A percentile compares a stretch with the other conserved stretches of the same genome.
These are phyloP conservation scores for Chaetomium strumarium DNA, from an alignment of 2,329 filamentous ascomycete species.

Conservation along the genomic window DNA sequence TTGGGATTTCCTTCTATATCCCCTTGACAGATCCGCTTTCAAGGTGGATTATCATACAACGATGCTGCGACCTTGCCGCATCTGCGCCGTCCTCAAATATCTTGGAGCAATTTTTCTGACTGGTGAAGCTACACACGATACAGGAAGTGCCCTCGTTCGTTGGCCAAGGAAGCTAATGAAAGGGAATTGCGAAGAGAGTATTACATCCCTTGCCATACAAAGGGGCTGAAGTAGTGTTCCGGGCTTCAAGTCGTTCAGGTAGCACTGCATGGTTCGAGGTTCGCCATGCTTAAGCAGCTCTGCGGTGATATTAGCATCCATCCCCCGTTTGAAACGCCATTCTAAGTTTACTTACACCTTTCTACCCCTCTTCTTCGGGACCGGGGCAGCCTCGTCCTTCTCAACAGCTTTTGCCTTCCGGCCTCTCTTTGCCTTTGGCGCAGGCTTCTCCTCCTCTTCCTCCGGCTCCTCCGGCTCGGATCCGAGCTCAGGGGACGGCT, in stretches of 20 bases:
- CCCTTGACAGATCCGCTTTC: neutral
- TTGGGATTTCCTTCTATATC: neutral
- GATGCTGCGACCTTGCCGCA: neutral
- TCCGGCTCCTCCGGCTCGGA: conserved; percentile 4
- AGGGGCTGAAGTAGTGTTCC: neutral
- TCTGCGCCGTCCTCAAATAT: neutral
- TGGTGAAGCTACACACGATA: neutral
- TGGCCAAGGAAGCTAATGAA: neutral
- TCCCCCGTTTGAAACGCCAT: neutral
- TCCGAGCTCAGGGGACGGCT: conserved; percentile 5
- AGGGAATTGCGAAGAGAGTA: neutral
- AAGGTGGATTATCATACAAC: neutral
- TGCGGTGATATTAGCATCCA: neutral
- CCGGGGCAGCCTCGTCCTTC: conserved; percentile 2
- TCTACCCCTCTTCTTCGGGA: conserved; percentile 12
- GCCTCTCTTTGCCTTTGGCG: conserved; percentile 15
- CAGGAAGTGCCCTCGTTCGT: neutral
- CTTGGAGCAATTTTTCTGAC: neutral
- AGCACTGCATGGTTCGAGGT: neutral
- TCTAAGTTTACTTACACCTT: conserved; percentile 9
- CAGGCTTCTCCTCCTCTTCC: conserved; percentile 13
- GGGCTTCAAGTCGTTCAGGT: neutral
- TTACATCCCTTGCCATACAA: neutral
- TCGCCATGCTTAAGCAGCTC: conserved; percentile 2
- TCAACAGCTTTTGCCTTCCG: conserved; percentile 8